These are phyloP conservation scores for Aspergillus diversus DNA, from an alignment of 495 filamentous ascomycete genomes.

Conservation along the genomic window DNA sequence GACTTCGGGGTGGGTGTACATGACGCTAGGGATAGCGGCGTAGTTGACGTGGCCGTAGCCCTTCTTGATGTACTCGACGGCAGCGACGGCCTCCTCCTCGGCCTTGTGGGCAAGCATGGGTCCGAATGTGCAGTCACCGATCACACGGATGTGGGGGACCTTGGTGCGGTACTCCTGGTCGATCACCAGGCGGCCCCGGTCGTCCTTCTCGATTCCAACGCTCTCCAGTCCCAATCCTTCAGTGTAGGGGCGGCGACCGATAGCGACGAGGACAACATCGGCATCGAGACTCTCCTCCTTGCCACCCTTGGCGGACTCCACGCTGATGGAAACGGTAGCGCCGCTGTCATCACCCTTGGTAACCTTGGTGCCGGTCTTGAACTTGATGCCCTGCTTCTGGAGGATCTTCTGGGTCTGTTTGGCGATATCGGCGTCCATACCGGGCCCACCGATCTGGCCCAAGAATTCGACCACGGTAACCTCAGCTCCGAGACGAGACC, in stretches of 20 bases:
- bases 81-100: slow-evolving; percentile 95
- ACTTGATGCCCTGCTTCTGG: slow-evolving; percentile 95
- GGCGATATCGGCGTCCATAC: slow-evolving; percentile 94
- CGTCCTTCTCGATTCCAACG: slow-evolving; percentile 91
- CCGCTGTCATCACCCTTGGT: slow-evolving; percentile 78
- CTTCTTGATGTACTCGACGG: slow-evolving; percentile 95
- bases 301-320: slow-evolving; percentile 94
- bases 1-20: slow-evolving; percentile 99
- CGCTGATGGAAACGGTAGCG: slow-evolving; percentile 73
- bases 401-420: slow-evolving; percentile 93
- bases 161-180: slow-evolving; percentile 99
- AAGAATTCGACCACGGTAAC: slow-evolving; percentile 98
- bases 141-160: slow-evolving; percentile 91
- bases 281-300: slow-evolving; percentile 91
- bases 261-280: slow-evolving; percentile 95
- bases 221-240: slow-evolving; percentile 89
- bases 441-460: slow-evolving; percentile 93
- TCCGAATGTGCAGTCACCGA: slow-evolving; percentile 96
- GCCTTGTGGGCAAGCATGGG: slow-evolving; percentile 99
- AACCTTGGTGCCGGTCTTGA: slow-evolving; percentile 97
- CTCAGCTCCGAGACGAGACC: slow-evolving; percentile 89
- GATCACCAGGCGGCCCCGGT: slow-evolving; percentile 91
- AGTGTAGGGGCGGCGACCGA: slow-evolving; percentile 95
- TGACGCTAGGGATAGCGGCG: slow-evolving; percentile 94
- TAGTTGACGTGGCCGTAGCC: slow-evolving; percentile 99